Base-by-base conservation (phyloP, 2,329 filamentous ascomycete genomes). In the Aspergillus persii region DNA sequence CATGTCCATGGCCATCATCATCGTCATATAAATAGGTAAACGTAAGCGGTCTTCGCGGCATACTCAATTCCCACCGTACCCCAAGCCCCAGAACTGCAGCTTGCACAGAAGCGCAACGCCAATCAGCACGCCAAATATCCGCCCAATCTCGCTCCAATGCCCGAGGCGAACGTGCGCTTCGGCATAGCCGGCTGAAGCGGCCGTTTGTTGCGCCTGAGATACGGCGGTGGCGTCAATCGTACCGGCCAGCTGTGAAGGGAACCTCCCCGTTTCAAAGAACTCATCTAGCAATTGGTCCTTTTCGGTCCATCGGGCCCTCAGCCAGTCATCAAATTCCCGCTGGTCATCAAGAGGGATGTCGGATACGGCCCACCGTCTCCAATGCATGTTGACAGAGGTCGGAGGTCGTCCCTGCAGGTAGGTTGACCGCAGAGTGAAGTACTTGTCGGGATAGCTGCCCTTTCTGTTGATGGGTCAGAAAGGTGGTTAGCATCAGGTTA, bases 361-460 rank as follows among this genome's bases (percentile, higher is more conserved):
- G 26, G 84, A 83, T 12, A 97, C 73, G 36, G 85, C 84, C 76
- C 96, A 97, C 8, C 92, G 87, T 55, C 95, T 87, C 92, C 94
- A 99, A 77, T 96, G 90, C 81, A 98, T 93, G 76, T 97, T 98
- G 69, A 98, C 93, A 1, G 92, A 96, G 73, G 93, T 96, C 1
- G 94, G 95, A 0, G 93, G 89, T 1, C 91, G 86, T 11, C 95
- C 93, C 74, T 95, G 86, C 63, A 97, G 88, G 72, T 95, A 96
- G 3, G 92, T 96, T 52, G 92, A 92, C 2, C 86, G 85, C 3
- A 99, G 81, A 0, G 91, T 93, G 75, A 96, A 98, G 69, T 91
- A 89, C 52, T 96, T 87, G 72, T 98, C 93, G n/a, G 94, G 93
- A 66, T 89, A 97, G 68, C 89, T 84, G 44, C 89, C 90, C 59